Evolutionary conservation across 148 eudicot species (phyloP).

Genomic region (Cornus controversa): DNA sequence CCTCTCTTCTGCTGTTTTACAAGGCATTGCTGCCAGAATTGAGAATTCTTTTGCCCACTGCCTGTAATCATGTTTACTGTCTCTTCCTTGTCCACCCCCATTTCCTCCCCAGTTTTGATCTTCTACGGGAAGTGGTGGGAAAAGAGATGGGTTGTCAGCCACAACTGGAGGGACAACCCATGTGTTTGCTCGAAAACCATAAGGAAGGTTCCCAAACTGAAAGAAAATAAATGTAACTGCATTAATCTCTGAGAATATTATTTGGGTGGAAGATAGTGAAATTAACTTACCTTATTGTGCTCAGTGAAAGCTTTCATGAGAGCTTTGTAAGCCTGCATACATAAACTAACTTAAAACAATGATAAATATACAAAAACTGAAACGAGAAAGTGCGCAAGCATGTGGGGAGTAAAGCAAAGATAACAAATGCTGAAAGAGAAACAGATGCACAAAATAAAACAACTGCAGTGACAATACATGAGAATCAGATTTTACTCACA

Average conservation of each 20-base stretch:
- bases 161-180: slow-evolving; percentile 87
- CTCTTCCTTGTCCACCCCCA: slow-evolving; percentile 92
- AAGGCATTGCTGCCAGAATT: slow-evolving; percentile 85
- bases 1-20: slow-evolving; percentile 87
- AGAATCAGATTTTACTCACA: slow-evolving; percentile 36
- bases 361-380: not conserved
- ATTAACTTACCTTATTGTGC: slow-evolving; percentile 65
- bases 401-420: no score
- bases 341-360: not conserved
- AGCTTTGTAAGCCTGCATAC: slow-evolving; percentile 76
- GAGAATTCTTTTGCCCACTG: slow-evolving; percentile 80
- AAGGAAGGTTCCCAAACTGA: slow-evolving; percentile 96
- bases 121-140: slow-evolving; percentile 81
- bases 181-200: slow-evolving; percentile 91
- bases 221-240: slow-evolving; percentile 19
- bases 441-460: not conserved
- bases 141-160: slow-evolving; percentile 63
- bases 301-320: slow-evolving; percentile 89
- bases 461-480: not conserved
- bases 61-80: slow-evolving; percentile 54
- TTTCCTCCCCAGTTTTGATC: slow-evolving; percentile 93
- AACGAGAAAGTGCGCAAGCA: not conserved
- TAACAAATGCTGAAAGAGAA: not conserved
- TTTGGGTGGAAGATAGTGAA: not conserved
- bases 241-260: slow-evolving; percentile 4